phyloP scores from a whole-genome alignment of 495 filamentous ascomycete species.

The Rostrohypoxylon terebratum region DNA sequence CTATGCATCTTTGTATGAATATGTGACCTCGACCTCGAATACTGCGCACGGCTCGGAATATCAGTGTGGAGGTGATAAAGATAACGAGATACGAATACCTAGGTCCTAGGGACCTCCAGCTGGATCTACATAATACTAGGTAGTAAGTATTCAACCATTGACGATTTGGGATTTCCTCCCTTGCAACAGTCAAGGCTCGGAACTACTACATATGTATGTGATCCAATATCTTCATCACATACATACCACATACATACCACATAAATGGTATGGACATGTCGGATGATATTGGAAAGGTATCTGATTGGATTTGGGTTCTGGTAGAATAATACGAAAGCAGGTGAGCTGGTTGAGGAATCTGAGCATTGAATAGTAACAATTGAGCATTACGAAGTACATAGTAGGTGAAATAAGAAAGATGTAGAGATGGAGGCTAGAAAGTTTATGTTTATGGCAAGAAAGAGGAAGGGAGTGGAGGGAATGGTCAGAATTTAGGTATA shows the following conservation, averaged over 20 bases:
- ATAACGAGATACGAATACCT: no score
- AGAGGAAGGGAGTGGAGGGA: slow-evolving; percentile 12
- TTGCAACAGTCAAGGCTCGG: slow-evolving; percentile 11
- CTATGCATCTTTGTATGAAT: neutral
- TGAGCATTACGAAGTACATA: neutral
- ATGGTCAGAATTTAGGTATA: slow-evolving; percentile 35
- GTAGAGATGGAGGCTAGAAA: slow-evolving; percentile 21
- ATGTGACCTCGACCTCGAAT: no score
- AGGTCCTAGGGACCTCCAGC: no score
- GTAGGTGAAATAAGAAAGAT: neutral
- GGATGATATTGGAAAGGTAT: neutral
- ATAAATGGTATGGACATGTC: neutral
- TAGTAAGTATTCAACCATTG: slow-evolving; percentile 17
- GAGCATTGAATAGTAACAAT: neutral
- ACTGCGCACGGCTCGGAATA: no score
- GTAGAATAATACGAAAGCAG: neutral
- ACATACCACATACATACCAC: slow-evolving; percentile 21
- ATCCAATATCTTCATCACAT: neutral
- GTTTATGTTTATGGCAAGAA: slow-evolving; percentile 38
- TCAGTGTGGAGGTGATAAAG: no score
- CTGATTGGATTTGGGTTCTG: neutral
- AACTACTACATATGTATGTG: neutral
- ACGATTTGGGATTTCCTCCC: slow-evolving; percentile 6
- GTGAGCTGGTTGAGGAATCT: neutral
- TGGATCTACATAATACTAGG: no score